phyloP scores from a whole-genome alignment of 78 protist species.

The Bodo saltans region DNA sequence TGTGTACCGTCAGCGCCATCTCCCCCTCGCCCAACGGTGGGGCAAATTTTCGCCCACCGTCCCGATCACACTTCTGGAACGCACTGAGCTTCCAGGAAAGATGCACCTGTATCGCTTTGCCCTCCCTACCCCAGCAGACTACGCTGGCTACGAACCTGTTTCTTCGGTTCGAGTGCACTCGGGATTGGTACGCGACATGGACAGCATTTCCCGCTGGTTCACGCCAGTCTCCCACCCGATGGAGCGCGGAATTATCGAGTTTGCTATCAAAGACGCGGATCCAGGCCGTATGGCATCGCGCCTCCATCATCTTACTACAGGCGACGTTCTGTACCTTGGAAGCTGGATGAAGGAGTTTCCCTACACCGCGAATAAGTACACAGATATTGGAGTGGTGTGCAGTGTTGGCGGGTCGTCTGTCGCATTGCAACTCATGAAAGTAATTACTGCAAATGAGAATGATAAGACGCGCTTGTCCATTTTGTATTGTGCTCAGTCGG shows the following conservation, averaged over 20 bases:
- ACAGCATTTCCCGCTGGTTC: background rate
- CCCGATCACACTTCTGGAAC: background rate
- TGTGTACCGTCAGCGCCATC: background rate
- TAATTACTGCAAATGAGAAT: background rate
- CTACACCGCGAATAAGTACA: background rate
- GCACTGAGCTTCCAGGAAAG: background rate
- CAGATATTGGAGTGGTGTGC: background rate
- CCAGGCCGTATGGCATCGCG: background rate
- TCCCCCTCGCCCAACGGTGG: background rate
- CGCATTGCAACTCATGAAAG: background rate
- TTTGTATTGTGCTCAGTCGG: background rate
- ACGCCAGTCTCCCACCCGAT: background rate
- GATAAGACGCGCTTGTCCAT: background rate
- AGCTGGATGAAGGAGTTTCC: background rate
- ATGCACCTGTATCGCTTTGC: background rate
- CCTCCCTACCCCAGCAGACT: background rate
- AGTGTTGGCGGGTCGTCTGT: background rate
- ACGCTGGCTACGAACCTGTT: background rate
- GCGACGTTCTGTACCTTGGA: background rate
- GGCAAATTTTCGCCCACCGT: background rate
- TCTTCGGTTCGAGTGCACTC: too few relatives aligned
- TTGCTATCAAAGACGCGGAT: background rate
- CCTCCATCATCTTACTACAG: background rate
- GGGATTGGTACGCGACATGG: too few relatives aligned
- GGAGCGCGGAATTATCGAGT: background rate